Evolutionary conservation across 192 early-diverging fungal genomes (phyloP).

Genomic region (Coemansia sp.): DNA sequence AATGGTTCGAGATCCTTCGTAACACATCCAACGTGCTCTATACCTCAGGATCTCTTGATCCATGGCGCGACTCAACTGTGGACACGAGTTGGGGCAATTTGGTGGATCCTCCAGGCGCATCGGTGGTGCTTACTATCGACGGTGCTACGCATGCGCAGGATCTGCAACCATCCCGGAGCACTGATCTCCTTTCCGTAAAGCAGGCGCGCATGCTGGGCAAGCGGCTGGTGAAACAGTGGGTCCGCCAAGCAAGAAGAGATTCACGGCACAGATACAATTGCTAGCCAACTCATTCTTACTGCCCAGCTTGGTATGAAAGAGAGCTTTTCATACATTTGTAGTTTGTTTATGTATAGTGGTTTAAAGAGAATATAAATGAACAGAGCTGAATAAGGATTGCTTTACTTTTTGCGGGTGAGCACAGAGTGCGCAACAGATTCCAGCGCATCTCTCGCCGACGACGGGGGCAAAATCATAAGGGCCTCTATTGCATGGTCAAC

Average conservation of each 20-base stretch:
- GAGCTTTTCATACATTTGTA: too few relatives aligned
- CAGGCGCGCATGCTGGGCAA: constrained; percentile 23
- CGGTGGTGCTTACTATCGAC: constrained; percentile 20
- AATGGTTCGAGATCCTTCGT: constrained; percentile 26
- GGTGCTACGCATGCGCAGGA: constrained; percentile 48
- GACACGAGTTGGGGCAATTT: constrained; percentile 15
- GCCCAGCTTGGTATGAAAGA: background rate
- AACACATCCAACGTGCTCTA: constrained; percentile 57
- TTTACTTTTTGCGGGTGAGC: constrained; percentile 77
- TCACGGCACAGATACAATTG: background rate
- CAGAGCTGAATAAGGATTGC: background rate
- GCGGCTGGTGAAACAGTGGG: constrained; percentile 23
- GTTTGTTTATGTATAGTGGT: too few relatives aligned
- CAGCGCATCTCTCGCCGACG: constrained; percentile 75
- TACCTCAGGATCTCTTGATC: constrained; percentile 63
- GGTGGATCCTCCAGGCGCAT: constrained; percentile 6
- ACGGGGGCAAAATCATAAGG: constrained; percentile 67
- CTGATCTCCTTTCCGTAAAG: constrained; percentile 23
- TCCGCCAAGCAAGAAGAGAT: constrained; percentile 1
- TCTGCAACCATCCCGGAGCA: constrained; percentile 1
- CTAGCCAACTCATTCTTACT: background rate
- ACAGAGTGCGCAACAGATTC: constrained; percentile 80
- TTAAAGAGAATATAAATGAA: background rate
- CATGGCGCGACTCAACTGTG: constrained; percentile 58
- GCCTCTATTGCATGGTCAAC: constrained; percentile 74